These are phyloP conservation scores for Pleoardoris graminearum DNA, from an alignment of 2,329 filamentous ascomycete genomes.

Conservation along the genomic window DNA sequence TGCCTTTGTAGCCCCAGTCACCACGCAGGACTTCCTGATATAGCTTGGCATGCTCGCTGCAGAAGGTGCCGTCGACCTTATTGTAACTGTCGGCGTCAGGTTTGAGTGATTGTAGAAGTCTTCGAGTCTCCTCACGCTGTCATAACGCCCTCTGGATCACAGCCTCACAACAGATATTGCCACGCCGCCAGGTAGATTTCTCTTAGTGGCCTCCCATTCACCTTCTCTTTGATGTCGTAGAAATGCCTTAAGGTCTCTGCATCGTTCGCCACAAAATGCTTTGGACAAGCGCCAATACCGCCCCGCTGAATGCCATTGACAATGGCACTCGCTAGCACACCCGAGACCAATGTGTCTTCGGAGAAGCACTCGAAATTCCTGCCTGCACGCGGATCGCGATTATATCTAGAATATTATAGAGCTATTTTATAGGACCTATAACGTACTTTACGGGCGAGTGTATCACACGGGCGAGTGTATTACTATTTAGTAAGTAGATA, in stretches of 20 bases:
- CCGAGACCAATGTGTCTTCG: conserved; percentile 14
- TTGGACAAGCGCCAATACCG: conserved; percentile 39
- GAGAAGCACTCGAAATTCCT: conserved; percentile 16
- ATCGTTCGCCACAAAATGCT: conserved; percentile 70
- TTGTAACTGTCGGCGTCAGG: conserved; percentile 46
- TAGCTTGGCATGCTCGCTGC: conserved; percentile 43
- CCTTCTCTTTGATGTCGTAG: conserved; percentile 62
- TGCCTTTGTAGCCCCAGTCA: conserved; percentile 51
- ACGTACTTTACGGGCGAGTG: no score
- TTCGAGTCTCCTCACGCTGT: no score
- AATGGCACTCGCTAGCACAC: conserved; percentile 9
- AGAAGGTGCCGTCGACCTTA: conserved; percentile 18
- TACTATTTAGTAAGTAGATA: no score
- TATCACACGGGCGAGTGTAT: no score
- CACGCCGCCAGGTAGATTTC: conserved; percentile 61
- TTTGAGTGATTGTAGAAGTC: conserved; percentile 66
- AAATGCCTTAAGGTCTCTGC: conserved; percentile 66
- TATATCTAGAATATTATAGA: no score
- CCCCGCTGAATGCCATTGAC: conserved; percentile 53
- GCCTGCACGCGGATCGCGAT: conserved; percentile 12
- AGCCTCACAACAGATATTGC: conserved; percentile 68
- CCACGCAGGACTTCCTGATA: conserved; percentile 50
- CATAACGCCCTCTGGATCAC: no score
- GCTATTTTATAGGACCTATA: no score
- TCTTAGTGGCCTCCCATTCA: conserved; percentile 61